phyloP scores from a whole-genome alignment of 345 rosid genomes.

The Citrus cavaleriei region DNA sequence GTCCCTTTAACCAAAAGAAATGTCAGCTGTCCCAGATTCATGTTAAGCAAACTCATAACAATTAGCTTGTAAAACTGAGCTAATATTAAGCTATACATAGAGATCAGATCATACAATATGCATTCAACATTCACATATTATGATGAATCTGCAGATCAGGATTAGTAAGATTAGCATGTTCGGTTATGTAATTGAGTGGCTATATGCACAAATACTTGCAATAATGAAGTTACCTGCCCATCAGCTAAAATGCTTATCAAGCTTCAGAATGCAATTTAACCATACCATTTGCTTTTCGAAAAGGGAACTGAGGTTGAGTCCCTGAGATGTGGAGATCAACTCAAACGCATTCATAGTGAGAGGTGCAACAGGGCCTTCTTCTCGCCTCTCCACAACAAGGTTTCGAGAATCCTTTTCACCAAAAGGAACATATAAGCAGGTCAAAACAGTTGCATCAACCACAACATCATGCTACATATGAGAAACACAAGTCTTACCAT shows the following conservation, averaged over 20 bases:
- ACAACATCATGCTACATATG: background rate
- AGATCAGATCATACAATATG: background rate
- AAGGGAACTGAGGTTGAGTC: conserved; percentile 89
- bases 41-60: background rate
- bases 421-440: conserved; percentile 18
- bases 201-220: background rate
- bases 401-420: conserved; percentile 51
- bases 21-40: conserved; percentile 10
- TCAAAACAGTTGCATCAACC: background rate
- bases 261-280: background rate
- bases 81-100: background rate
- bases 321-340: conserved; percentile 92
- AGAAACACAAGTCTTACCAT: conserved; percentile 48
- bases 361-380: conserved; percentile 63
- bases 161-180: background rate
- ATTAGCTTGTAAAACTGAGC: background rate
- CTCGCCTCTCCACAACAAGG: conserved; percentile 92
- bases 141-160: background rate
- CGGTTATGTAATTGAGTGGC: background rate
- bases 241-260: background rate
- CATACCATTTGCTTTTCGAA: conserved; percentile 97
- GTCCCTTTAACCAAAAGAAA: conserved; percentile 54
- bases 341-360: conserved; percentile 96
- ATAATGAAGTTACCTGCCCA: background rate
- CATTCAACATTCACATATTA: background rate